Conservation (phyloP, 2,329 filamentous ascomycete species). For the Aspergillus ibericus region DNA sequence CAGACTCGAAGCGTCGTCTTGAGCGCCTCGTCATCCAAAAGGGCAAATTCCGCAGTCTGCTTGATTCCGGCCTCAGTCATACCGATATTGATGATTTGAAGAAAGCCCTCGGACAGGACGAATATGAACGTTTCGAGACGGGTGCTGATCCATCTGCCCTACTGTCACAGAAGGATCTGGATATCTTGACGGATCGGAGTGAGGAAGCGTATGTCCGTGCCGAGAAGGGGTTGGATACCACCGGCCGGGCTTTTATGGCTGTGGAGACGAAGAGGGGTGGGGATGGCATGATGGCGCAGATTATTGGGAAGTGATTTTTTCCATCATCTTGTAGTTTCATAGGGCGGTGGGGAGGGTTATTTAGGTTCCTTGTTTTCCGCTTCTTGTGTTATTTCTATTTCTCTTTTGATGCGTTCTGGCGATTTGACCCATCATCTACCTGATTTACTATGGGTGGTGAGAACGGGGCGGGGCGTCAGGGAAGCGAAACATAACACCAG, state of each 20-base stretch:
- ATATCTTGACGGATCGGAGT: constrained; percentile 74
- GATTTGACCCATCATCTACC: neutral
- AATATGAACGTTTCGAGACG: constrained; percentile 65
- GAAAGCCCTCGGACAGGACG: constrained; percentile 68
- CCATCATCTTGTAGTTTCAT: neutral
- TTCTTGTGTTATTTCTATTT: neutral
- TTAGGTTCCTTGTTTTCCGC: neutral
- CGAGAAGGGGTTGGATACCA: constrained; percentile 70
- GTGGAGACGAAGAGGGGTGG: constrained; percentile 72
- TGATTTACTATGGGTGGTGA: neutral
- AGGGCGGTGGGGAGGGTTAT: too few species aligned
- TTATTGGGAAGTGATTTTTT: constrained; percentile 18
- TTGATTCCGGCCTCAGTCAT: constrained; percentile 49
- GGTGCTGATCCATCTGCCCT: constrained; percentile 59
- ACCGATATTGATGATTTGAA: constrained; percentile 62
- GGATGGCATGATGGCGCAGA: constrained; percentile 33
- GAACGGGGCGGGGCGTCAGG: neutral
- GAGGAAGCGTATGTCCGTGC: constrained; percentile 69
- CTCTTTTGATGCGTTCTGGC: neutral
- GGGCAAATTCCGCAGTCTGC: constrained; percentile 73
- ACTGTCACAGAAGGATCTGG: constrained; percentile 72
- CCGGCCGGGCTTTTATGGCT: constrained; percentile 62
- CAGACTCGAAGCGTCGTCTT: constrained; percentile 85
- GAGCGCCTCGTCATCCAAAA: constrained; percentile 97
- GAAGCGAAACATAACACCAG: neutral